phyloP scores from a whole-genome alignment of 78 protist genomes.

The Dictyostelium capitatum region DNA sequence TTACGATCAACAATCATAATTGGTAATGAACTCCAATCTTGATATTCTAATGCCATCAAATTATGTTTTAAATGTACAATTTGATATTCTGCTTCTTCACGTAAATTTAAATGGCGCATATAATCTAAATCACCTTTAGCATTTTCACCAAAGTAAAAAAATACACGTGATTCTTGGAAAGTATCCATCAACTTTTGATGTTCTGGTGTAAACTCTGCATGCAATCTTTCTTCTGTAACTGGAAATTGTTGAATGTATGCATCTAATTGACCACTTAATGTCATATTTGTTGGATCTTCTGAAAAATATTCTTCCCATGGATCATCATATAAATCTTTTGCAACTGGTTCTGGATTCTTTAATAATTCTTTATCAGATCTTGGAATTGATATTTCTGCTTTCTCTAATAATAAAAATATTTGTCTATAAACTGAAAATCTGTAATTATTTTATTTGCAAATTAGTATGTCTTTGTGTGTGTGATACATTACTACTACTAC shows the following conservation, averaged over 20 bases:
- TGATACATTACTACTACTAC: too few relatives aligned
- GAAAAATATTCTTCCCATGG: slow-evolving; percentile 52
- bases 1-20: slow-evolving; percentile 20
- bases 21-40: slow-evolving; percentile 46
- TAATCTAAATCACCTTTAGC: slow-evolving; percentile 57
- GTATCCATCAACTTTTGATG: slow-evolving; percentile 1
- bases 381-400: slow-evolving; percentile 31
- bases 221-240: neutral
- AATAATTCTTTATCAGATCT: slow-evolving; percentile 14
- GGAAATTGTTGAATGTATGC: neutral
- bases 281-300: neutral
- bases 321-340: slow-evolving; percentile 26
- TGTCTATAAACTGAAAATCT: slow-evolving; percentile 52
- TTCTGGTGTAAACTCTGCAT: neutral
- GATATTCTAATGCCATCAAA: slow-evolving; percentile 36
- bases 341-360: neutral
- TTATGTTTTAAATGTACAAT: slow-evolving; percentile 33
- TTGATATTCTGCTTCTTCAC: slow-evolving; percentile 46
- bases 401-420: slow-evolving; percentile 20
- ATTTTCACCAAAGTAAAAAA: slow-evolving; percentile 52
- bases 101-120: slow-evolving; percentile 26
- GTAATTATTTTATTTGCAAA: too few relatives aligned
- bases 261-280: neutral
- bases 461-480: too few relatives aligned
- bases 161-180: slow-evolving; percentile 57